Evolutionary conservation across 495 filamentous ascomycete species (phyloP).

Genomic region (Penicillium angulare): DNA sequence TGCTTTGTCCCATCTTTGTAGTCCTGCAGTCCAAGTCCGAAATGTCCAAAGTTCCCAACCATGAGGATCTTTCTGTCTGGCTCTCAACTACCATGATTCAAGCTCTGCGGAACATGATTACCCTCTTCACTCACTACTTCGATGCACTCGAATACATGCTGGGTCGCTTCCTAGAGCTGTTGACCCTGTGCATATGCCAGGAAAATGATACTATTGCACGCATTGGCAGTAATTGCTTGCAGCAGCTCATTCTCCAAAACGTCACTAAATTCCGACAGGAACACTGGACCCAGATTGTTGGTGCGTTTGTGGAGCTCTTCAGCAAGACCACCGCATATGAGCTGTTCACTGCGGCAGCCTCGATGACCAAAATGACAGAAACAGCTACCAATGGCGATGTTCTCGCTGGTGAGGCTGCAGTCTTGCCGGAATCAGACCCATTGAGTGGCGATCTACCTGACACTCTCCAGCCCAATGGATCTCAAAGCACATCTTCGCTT

Average conservation of each 20-base stretch:
- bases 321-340: conserved; percentile 91
- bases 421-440: conserved; percentile 17
- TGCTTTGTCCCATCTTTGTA: conserved; percentile 97
- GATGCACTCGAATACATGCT: conserved; percentile 95
- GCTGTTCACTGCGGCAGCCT: conserved; percentile 82
- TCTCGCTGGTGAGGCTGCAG: conserved; percentile 25
- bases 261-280: conserved; percentile 82
- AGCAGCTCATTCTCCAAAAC: conserved; percentile 93
- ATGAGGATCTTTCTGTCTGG: conserved; percentile 98
- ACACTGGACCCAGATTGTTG: conserved; percentile 93
- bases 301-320: conserved; percentile 93
- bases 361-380: conserved; percentile 40
- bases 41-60: conserved; percentile 88
- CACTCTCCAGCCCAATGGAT: conserved; percentile 63
- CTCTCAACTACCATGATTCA: conserved; percentile 99
- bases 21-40: conserved; percentile 94
- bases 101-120: conserved; percentile 96
- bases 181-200: conserved; percentile 95
- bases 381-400: conserved; percentile 30
- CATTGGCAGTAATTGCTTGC: conserved; percentile 96
- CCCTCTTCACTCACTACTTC: conserved; percentile 97
- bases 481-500: conserved; percentile 37
- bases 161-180: conserved; percentile 85
- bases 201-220: conserved; percentile 98
- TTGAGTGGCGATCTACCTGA: conserved; percentile 42